Evolutionary conservation across 495 filamentous ascomycete species (phyloP), one percentile per base, ranked within the genome.

Genomic region (Hypoxylon fragiforme): DNA sequence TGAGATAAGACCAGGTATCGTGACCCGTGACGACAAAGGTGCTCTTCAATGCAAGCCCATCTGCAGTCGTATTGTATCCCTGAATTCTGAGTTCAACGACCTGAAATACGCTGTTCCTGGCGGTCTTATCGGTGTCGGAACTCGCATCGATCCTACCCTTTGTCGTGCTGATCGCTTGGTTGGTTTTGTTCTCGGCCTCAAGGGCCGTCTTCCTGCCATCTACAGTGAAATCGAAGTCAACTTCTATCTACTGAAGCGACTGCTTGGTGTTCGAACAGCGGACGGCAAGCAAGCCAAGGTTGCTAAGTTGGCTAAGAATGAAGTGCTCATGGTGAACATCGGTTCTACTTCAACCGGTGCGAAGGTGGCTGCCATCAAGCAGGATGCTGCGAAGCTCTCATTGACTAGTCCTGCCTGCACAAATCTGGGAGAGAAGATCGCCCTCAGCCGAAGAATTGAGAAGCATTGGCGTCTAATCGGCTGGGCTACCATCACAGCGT

Each of bases 271-370:
- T 52, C 92, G 95, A 77, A 95, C 92, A 19, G 91, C 95, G 46
- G 94, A 98, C 62, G 94, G 94, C 64, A 98, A 97, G 81, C 95
- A 97, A 74, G 92, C 91, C 54, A 98, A 97, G 86, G 94, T 98
- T 52, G 90, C 89, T 49, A 98, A 98, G 77, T 79, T 98, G 35
- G 76, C 91, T 34, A 97, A 97, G 85, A 95, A 95, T 69, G 94
- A 98, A 72, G 90, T 97, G 62, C 88, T 92, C 64, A 97, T 98
- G 92, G 94, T 98, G 50, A 98, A 98, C 79, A 97, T 98, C 67
- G 94, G 94, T 48, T 95, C 90, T 19, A 96, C 92, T 11, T 92
- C 94, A 37, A 96, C 92, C 15, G 94, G 94, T 54, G 88, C 88
- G 48, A 97, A 96, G 81, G 91, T 98, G 13, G 80, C 92, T 36